Base-by-base conservation (phyloP, 1,284 basidiomycete genomes). In the Malassezia pachydermatis region DNA sequence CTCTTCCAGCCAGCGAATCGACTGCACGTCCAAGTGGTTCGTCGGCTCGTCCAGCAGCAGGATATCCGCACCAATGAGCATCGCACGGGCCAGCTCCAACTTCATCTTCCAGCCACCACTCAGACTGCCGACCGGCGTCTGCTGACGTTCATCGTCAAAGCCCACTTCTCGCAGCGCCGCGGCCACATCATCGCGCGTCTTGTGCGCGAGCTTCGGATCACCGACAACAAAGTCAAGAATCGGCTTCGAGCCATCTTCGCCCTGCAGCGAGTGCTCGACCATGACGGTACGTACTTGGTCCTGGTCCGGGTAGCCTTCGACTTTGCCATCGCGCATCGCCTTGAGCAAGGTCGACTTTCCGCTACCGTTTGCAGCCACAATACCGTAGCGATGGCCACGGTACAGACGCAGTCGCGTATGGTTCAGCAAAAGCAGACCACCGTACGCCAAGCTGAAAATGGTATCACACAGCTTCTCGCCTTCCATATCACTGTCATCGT, bases 41-140 rank as follows among this genome's bases (percentile, higher is more conserved):
- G 88, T 94, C 60, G 88, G 88, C 81, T 89, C 75, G 72, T 89
- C 88, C 44, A 96, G 81, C 46, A 96, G 78, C 39, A 95, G 78
- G 45, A 95, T 80, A 75, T 95, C 89, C 30, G 90, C 94, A 25
- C 60, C 60, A 19, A 62, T 58, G 35, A 62, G 54, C 61, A 62
- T 62, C 20, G 64, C 60, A 29, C 59, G 55, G 85, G 80, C 76
- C 84, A 92, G 56, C 88, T 80, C 77, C 72, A 78, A 66, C 68
- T 88, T 88, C 92, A 98, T 98, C 78, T 98, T 98, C 92, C 92
- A 98, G 43, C 94, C 92, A 73, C 94, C 94, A 17, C 89, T 95
- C 52, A 96, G 77, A 45, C 87, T 85, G 41, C 84, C 86, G 54
- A 96, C 90, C 36, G 81, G 76, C 67, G 92, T 85, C 33, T 78